Evolutionary conservation across 441 rosid genomes (phyloP).

Genomic region (Biscutella laevigata): DNA sequence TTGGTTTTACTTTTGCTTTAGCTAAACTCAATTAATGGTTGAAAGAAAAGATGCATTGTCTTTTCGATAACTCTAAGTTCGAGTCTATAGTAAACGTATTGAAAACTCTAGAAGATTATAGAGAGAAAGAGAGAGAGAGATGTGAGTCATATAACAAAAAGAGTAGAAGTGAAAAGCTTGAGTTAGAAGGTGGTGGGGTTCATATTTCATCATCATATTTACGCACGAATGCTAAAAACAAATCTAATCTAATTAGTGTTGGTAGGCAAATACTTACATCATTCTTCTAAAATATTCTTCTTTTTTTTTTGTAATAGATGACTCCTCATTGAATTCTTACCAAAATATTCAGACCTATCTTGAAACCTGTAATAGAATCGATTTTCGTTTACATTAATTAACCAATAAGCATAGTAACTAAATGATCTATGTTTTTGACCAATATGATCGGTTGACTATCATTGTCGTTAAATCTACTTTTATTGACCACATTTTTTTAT

Average conservation of each 20-base stretch:
- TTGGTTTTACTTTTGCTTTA: background rate
- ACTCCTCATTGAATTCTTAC: background rate
- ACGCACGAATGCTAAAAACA: slow-evolving; percentile 14
- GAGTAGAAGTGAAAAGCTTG: slow-evolving; percentile 1
- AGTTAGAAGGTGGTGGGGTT: slow-evolving; percentile 13
- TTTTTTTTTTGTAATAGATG: background rate
- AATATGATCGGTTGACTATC: background rate
- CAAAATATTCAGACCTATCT: background rate
- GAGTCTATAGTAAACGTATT: slow-evolving; percentile 2
- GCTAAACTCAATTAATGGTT: slow-evolving; percentile 1
- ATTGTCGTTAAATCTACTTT: background rate
- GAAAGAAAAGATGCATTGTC: slow-evolving; percentile 12
- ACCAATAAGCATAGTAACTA: too few relatives aligned
- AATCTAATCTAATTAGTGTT: slow-evolving; percentile 15
- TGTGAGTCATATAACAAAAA: slow-evolving; percentile 14
- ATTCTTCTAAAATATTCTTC: slow-evolving; percentile 1
- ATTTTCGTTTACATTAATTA: too few relatives aligned
- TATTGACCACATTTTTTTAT: background rate
- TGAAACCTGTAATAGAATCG: too few relatives aligned
- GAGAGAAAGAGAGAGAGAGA: too few relatives aligned
- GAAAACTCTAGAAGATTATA: slow-evolving; percentile 17
- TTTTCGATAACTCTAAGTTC: slow-evolving; percentile 5
- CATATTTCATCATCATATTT: slow-evolving; percentile 15
- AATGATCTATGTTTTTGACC: background rate
- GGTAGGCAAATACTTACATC: slow-evolving; percentile 28